These are phyloP conservation scores for Pyrenophora teres DNA, from an alignment of 2,329 filamentous ascomycete species.

Conservation along the genomic window DNA sequence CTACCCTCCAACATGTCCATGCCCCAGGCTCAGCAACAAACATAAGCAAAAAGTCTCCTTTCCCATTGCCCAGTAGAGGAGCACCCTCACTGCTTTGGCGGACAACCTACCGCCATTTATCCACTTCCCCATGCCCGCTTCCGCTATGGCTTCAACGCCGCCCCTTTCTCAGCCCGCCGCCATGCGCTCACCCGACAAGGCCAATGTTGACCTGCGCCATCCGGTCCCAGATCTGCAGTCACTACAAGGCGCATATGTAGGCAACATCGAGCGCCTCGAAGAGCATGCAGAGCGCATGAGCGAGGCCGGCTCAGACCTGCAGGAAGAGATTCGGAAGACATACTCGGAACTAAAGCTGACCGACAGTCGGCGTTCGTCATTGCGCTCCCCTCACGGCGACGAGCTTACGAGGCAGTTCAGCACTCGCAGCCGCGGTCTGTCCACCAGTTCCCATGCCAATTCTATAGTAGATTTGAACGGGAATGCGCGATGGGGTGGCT, in stretches of 20 bases:
- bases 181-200: constrained; percentile 26
- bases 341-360: constrained; percentile 72
- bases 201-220: constrained; percentile 49
- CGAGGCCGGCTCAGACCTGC: constrained; percentile 72
- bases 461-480: constrained; percentile 74
- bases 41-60: constrained; percentile 21
- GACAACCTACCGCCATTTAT: too few species aligned
- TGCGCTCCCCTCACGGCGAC: constrained; percentile 55
- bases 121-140: background rate
- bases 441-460: constrained; percentile 51
- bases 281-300: constrained; percentile 76
- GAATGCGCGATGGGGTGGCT: constrained; percentile 69
- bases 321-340: constrained; percentile 75
- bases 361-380: constrained; percentile 69
- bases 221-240: constrained; percentile 66
- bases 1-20: constrained; percentile 6
- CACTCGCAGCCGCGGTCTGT: constrained; percentile 48
- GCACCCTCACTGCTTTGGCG: constrained; percentile 1
- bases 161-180: constrained; percentile 25
- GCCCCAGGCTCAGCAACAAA: constrained; percentile 21
- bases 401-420: constrained; percentile 31
- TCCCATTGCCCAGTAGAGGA: constrained; percentile 4
- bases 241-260: constrained; percentile 64
- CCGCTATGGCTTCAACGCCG: constrained; percentile 32
- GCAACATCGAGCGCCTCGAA: constrained; percentile 75